Percentiles rank a stretch among this genome's conserved stretches.
These are phyloP conservation scores for Paraphoma chrysanthemicola DNA, from an alignment of 2,329 filamentous ascomycete species.

Conservation along the genomic window DNA sequence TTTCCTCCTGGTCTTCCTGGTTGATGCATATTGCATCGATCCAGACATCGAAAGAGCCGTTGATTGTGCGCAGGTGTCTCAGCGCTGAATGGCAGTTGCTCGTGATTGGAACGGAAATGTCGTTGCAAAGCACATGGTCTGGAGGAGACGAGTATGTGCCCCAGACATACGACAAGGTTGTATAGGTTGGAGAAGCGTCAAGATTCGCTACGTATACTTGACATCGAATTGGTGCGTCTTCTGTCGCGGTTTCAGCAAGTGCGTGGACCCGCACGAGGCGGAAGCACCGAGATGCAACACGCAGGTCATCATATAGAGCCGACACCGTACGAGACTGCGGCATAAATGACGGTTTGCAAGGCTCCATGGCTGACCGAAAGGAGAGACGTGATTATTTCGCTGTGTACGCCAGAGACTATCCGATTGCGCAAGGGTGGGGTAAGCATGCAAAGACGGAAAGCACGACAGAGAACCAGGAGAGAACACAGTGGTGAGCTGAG, in stretches of 20 bases:
- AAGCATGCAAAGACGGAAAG: too few relatives aligned
- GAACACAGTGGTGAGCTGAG: too few relatives aligned
- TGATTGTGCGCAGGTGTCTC: constrained; percentile 4
- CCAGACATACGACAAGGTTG: constrained; percentile 14
- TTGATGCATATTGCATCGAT: neutral
- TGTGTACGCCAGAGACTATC: too few relatives aligned
- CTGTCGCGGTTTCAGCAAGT: neutral
- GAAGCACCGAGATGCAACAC: neutral
- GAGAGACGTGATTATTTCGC: too few relatives aligned
- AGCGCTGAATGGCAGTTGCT: constrained; percentile 10
- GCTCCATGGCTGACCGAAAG: too few relatives aligned
- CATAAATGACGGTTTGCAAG: too few relatives aligned
- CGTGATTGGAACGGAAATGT: constrained; percentile 2
- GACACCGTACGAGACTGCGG: too few relatives aligned
- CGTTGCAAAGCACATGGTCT: constrained; percentile 3
- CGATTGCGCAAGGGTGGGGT: too few relatives aligned
- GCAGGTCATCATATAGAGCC: neutral
- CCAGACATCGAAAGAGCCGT: constrained; percentile 6
- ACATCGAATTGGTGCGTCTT: neutral
- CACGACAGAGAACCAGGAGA: too few relatives aligned
- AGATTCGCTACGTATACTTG: constrained; percentile 1
- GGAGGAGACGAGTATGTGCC: neutral
- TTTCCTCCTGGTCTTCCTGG: neutral
- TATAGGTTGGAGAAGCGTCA: neutral
- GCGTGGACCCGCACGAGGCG: neutral